A percentile compares a stretch with the other conserved stretches of the same genome.
phyloP scores from a whole-genome alignment of 1,284 basidiomycete genomes.

The Baeospora myosura region DNA sequence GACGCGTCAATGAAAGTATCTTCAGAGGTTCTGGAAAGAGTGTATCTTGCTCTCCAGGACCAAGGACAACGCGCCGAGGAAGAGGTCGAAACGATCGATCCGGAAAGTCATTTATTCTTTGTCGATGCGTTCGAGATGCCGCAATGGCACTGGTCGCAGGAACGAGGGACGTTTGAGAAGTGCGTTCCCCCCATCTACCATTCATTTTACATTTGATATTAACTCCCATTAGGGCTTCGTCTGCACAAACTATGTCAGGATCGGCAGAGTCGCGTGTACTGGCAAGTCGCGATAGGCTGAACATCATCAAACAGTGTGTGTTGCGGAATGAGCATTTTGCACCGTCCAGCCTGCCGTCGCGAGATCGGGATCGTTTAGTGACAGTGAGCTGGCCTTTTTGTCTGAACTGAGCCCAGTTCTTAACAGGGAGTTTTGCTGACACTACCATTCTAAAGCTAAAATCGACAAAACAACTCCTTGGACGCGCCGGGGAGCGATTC shows the following conservation, averaged over 20 bases:
- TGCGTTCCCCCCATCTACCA: conserved; percentile 25
- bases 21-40: conserved; percentile 62
- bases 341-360: conserved; percentile 84
- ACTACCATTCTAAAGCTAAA: conserved; percentile 54
- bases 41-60: conserved; percentile 78
- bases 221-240: conserved; percentile 30
- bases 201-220: conserved; percentile 1
- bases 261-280: conserved; percentile 72
- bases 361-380: conserved; percentile 77
- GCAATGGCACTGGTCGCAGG: conserved; percentile 79
- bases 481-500: conserved; percentile 86
- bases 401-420: conserved; percentile 9
- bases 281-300: conserved; percentile 75
- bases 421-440: too few species aligned
- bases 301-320: conserved; percentile 85
- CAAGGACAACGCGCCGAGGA: conserved; percentile 51
- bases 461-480: conserved; percentile 93
- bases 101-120: conserved; percentile 79
- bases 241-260: conserved; percentile 63
- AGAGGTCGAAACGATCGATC: conserved; percentile 66
- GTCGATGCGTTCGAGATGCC: conserved; percentile 95
- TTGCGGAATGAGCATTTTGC: conserved; percentile 94
- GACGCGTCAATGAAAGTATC: conserved; percentile 80
- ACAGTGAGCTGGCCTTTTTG: conserved; percentile 47
- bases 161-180: conserved; percentile 82